Percentiles rank a stretch among this genome's conserved stretches.
Evolutionary conservation across 208 protist species (phyloP).

Genomic region (Wallacemonas sp.): DNA sequence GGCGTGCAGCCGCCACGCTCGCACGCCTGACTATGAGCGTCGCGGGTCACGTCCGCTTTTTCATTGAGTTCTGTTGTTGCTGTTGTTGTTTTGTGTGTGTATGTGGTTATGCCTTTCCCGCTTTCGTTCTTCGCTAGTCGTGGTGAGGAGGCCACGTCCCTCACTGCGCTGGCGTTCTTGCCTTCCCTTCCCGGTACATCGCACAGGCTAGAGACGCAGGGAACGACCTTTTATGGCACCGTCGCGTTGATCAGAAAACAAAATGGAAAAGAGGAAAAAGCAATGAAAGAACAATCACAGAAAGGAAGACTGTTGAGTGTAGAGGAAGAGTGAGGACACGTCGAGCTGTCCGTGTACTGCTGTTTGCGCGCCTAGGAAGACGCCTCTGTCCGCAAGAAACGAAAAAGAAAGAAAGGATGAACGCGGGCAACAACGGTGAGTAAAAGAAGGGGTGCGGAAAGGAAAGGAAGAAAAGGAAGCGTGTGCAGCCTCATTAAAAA

Average conservation of each 20-base stretch:
- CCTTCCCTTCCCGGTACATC: too few relatives aligned
- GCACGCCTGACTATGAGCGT: too few relatives aligned
- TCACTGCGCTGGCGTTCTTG: too few relatives aligned
- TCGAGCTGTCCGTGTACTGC: not conserved
- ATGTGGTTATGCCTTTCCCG: not conserved
- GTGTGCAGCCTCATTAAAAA: too few relatives aligned
- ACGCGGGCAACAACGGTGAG: not conserved
- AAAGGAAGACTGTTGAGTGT: not conserved
- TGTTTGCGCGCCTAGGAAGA: not conserved
- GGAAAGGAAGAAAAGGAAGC: constrained; percentile 12
- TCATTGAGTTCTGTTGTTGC: too few relatives aligned
- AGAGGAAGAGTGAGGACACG: not conserved
- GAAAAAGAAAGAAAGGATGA: constrained; percentile 9
- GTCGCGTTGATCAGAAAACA: not conserved
- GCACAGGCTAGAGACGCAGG: not conserved
- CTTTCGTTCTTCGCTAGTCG: too few relatives aligned
- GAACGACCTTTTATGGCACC: not conserved
- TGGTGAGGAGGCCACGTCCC: too few relatives aligned
- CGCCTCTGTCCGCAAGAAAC: not conserved
- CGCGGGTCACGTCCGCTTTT: too few relatives aligned
- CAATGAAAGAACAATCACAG: constrained; percentile 1
- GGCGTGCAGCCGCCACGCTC: too few relatives aligned
- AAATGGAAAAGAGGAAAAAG: not conserved
- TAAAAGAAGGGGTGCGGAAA: not conserved
- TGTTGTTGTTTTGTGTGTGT: not conserved